A percentile compares a stretch with the other conserved stretches of the same genome.
These are phyloP conservation scores for Acorus calamus DNA, from an alignment of 106 monocot species.

Conservation along the genomic window DNA sequence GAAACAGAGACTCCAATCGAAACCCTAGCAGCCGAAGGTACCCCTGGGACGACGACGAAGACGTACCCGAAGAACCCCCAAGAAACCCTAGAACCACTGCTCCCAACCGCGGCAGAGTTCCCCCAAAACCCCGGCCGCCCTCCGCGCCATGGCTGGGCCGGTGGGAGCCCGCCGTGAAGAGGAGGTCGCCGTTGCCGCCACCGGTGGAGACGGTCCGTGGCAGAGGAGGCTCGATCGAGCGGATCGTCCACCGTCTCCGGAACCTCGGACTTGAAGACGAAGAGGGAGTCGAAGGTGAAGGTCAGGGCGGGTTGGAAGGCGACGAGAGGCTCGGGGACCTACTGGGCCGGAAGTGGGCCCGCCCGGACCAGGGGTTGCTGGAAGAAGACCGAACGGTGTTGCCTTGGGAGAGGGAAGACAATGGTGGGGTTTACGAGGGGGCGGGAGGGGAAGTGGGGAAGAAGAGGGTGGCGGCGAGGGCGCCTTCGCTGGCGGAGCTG, in stretches of 20 bases:
- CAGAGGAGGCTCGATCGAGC: constrained; percentile 42
- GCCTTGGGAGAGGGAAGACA: constrained; percentile 69
- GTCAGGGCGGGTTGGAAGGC: constrained; percentile 15
- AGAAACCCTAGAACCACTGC: neutral
- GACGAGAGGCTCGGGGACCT: constrained; percentile 56
- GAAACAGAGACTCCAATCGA: neutral
- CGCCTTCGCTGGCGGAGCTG: constrained; percentile 79
- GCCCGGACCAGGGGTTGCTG: constrained; percentile 28
- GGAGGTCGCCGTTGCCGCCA: neutral
- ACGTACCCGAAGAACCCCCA: neutral
- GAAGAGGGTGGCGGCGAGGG: constrained; percentile 60
- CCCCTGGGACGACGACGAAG: constrained; percentile 21
- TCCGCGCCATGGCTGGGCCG: constrained; percentile 52
- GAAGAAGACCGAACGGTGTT: constrained; percentile 15
- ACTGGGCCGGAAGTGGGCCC: constrained; percentile 70
- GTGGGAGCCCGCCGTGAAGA: constrained; percentile 24
- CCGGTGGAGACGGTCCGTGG: neutral
- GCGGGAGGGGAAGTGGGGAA: constrained; percentile 8
- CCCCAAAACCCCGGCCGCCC: constrained; percentile 15
- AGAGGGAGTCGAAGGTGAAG: neutral
- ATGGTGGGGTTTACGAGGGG: constrained; percentile 1
- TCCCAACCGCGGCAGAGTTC: neutral
- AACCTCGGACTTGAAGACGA: constrained; percentile 56
- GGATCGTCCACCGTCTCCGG: constrained; percentile 83
- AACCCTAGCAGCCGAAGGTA: constrained; percentile 8